These are phyloP conservation scores for Megacollybia marginata DNA, from an alignment of 768 basidiomycete species.

Conservation along the genomic window DNA sequence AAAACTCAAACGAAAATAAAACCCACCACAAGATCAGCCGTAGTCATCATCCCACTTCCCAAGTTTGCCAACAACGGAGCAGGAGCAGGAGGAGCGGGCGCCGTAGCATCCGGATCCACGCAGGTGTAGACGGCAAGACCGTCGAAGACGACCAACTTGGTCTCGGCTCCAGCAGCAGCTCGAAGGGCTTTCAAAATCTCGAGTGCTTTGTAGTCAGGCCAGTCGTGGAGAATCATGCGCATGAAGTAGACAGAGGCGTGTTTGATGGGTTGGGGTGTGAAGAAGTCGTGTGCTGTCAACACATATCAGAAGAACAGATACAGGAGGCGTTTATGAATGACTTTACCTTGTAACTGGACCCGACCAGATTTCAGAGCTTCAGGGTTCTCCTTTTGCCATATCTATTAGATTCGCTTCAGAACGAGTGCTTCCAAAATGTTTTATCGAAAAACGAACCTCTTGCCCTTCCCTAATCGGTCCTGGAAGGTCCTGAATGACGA, in stretches of 20 bases:
- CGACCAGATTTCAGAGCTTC: conserved; percentile 5
- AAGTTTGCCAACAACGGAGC: conserved; percentile 11
- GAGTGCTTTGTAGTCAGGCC: conserved; percentile 13
- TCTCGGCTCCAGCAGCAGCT: conserved; percentile 12
- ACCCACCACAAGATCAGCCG: conserved; percentile 1
- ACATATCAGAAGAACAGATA: not conserved
- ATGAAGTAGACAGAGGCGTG: conserved; percentile 19
- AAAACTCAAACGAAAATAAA: not conserved
- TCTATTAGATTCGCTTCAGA: not conserved
- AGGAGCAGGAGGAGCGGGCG: conserved; percentile 5
- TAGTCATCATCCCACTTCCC: conserved; percentile 4
- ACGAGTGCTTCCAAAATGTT: not conserved
- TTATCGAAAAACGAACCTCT: not conserved
- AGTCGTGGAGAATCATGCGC: conserved; percentile 21
- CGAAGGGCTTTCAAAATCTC: conserved; percentile 16
- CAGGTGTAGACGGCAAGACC: conserved; percentile 9
- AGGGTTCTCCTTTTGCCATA: conserved; percentile 1
- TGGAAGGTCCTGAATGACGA: conserved; percentile 5
- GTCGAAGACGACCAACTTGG: conserved; percentile 17
- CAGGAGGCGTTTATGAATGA: not conserved
- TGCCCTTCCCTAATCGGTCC: conserved; percentile 1
- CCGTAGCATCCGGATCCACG: not conserved
- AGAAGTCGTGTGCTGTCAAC: conserved; percentile 16
- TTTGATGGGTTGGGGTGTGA: conserved; percentile 15
- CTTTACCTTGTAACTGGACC: conserved; percentile 6